Evolutionary conservation across 2,329 filamentous ascomycete genomes (phyloP), one percentile per base, ranked within the genome.

Genomic region (Teratosphaeria epicoccoides): DNA sequence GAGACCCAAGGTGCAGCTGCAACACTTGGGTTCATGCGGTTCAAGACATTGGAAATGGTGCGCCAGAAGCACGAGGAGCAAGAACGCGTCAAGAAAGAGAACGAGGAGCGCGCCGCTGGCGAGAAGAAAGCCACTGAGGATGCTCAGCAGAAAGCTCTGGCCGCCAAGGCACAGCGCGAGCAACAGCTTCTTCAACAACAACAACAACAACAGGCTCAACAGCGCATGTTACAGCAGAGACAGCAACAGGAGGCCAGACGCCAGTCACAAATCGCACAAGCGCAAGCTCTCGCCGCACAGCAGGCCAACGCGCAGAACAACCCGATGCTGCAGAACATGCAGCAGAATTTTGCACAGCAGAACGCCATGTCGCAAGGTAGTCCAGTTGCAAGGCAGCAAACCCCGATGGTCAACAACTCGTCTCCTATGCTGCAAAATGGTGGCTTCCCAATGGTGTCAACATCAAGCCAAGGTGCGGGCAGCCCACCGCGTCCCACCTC

Each of bases 21-120:
- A 2, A 55, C 61, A 2, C 94, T 94, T 61, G 88, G 85, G 24
- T 96, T 97, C 66, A 89, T 93, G 60, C 82, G 87, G 33, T 97
- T 96, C 70, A 96, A 96, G 73, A 82, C 88, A 1, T 80, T 98
- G 43, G 88, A 88, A 52, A 86, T 87, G 52, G 95, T 76, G 17
- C 75, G 79, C 2, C 71, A 76, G 52, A 78, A 78, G 28, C 80
- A 79, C 58, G 72, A 78, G 52, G 77, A 81, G 57, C 75, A 76
- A 51, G 76, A 82, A 63, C 76, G 73, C 5, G 74, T 75, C 40
- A 81, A 81, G 60, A 75, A 75, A 52, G 77, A 81, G 59, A 73
- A 78, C 58, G 77, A 79, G 52, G 73, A 71, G 46, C 2, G 55
- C 57, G 7, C 55, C 60, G 48, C 67, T 64, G 51, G 57, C 60